Conservation (phyloP, 2,329 filamentous ascomycete genomes). For the Fusarium sp. region DNA sequence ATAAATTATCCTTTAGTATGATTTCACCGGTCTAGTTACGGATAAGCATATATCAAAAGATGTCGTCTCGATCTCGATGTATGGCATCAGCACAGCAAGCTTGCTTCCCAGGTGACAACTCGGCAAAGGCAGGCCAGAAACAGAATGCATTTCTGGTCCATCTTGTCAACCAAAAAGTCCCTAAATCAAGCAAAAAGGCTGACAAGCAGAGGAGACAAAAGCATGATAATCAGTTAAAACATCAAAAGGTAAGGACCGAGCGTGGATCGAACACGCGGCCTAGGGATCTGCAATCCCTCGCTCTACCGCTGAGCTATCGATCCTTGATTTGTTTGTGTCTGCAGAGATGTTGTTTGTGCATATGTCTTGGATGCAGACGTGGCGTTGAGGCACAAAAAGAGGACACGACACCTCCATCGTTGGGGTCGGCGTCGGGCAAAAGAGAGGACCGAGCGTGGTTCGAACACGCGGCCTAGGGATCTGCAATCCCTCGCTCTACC, state of each 20-base stretch:
- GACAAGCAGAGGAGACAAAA: background rate
- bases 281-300: slow-evolving; percentile 43
- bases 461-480: slow-evolving; percentile 43
- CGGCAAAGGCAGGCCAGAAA: background rate
- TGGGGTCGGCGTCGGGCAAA: slow-evolving; percentile 4
- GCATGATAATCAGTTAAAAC: background rate
- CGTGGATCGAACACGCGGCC: slow-evolving; percentile 44
- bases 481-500: slow-evolving; percentile 44
- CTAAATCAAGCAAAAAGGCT: background rate
- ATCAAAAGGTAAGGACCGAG: slow-evolving; percentile 36
- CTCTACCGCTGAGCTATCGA: slow-evolving; percentile 44
- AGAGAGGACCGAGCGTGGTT: slow-evolving; percentile 41
- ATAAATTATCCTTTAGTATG: too few relatives aligned
- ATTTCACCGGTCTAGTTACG: too few relatives aligned
- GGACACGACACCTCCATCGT: background rate
- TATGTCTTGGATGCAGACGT: slow-evolving; percentile 1
- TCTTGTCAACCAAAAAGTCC: too few relatives aligned
- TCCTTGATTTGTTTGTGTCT: background rate
- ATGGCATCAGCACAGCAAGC: background rate
- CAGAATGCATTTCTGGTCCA: background rate
- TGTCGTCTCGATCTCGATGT: background rate
- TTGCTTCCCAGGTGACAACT: too few relatives aligned
- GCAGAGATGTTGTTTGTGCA: background rate
- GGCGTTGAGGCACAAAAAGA: slow-evolving; percentile 32
- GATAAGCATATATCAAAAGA: too few relatives aligned